Evolutionary conservation across 148 eudicot species (phyloP).

Genomic region (Drosera capensis): DNA sequence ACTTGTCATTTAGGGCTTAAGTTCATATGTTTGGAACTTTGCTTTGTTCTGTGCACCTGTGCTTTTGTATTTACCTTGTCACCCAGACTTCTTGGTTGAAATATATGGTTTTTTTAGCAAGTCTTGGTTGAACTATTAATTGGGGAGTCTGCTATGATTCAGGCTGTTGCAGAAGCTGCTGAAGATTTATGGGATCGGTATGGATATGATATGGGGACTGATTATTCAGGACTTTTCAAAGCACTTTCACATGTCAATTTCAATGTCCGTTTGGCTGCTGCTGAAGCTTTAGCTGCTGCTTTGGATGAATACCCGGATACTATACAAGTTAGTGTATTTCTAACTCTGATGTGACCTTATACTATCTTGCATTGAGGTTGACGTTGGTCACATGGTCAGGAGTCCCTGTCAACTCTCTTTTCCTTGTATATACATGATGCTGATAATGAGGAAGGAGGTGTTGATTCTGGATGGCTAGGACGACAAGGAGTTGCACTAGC

Average conservation of each 20-base stretch:
- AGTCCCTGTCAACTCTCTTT: conserved; percentile 74
- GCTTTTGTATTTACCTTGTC: background rate
- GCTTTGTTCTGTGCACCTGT: too few species aligned
- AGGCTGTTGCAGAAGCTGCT: conserved; percentile 85
- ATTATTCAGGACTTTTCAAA: conserved; percentile 70
- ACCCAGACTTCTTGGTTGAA: background rate
- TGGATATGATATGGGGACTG: conserved; percentile 65
- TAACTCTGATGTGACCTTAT: conserved; percentile 1
- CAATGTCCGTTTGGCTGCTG: conserved; percentile 80
- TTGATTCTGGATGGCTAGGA: conserved; percentile 86
- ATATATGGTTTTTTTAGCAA: background rate
- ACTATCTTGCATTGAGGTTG: conserved; percentile 6
- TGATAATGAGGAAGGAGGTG: conserved; percentile 41
- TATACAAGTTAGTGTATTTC: conserved; percentile 44
- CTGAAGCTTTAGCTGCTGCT: conserved; percentile 90
- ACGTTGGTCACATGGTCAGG: conserved; percentile 25
- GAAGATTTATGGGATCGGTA: conserved; percentile 97
- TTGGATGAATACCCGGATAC: conserved; percentile 87
- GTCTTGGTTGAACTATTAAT: background rate
- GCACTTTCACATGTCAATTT: conserved; percentile 80
- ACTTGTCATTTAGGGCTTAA: too few species aligned
- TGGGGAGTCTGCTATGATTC: conserved; percentile 8
- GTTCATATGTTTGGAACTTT: too few species aligned
- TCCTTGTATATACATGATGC: conserved; percentile 71
- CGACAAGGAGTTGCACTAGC: conserved; percentile 96